Base-by-base conservation (phyloP, 805 yeast species). In the Trichomonascus vanleenenianus region DNA sequence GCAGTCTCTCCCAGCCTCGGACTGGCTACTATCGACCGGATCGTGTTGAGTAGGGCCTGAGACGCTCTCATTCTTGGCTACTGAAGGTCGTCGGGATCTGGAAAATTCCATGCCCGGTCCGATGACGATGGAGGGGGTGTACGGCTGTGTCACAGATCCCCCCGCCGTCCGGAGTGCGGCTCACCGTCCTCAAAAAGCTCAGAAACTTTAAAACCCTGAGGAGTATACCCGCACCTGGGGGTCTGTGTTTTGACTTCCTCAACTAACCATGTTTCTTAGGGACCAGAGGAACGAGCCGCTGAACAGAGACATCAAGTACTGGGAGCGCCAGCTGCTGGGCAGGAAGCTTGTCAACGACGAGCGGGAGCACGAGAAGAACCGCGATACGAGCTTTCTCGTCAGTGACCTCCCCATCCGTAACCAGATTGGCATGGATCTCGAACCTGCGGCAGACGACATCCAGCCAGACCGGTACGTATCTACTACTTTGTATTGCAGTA, bases 1-100 rank as follows among this genome's bases (percentile, higher is more conserved):
- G 79, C 63, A 1, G 18, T n/a, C 9, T 43, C 37, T 2, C 20
- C 20, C 20, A 32, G 27, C 27, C 27, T 4, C 27, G 27, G 27
- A 22, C 27, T 22, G 20, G 14, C 25, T 9, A 19, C 39, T 36
- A 22, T 8, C 27, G 27, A 22, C 7, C 27, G 27, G 27, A 22
- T 22, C 27, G 27, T 22, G 27, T 22, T 22, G 8, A 22, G 27
- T 8, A 22, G 27, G 27, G 27, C 27, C 27, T 22, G 27, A 4
- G 27, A 22, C 4, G 27, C 27, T 22, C 27, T 22, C 27, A 22
- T 22, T 22, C 7, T n/a, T n/a, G n/a, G n/a, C n/a, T n/a, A n/a
- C n/a, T n/a, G n/a, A n/a, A n/a, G n/a, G n/a, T n/a, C n/a, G n/a
- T n/a, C n/a, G 27, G 27, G 27, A 8, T 22, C 27, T 22, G 27